phyloP scores from a whole-genome alignment of 2,329 filamentous ascomycete species.

The Neophaeococcomyces aloes region DNA sequence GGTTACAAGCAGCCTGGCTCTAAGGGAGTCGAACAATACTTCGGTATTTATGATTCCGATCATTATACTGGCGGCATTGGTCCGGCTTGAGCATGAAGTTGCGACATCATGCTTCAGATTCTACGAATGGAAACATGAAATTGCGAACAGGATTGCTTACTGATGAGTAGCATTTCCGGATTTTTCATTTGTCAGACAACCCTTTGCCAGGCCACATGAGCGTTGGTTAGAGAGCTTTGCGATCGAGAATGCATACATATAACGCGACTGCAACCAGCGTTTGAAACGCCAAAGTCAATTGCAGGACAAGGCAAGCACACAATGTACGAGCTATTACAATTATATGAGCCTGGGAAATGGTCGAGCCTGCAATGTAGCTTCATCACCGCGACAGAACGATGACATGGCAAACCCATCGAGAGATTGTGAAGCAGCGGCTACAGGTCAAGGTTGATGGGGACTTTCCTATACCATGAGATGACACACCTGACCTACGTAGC shows the following conservation, averaged over 20 bases:
- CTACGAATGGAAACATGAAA: background rate
- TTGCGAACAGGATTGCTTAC: background rate
- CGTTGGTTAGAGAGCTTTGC: too few species aligned
- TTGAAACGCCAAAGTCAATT: too few species aligned
- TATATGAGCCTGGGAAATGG: background rate
- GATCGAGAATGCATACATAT: too few species aligned
- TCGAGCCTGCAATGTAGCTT: background rate
- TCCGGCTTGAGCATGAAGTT: background rate
- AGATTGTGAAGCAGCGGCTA: too few species aligned
- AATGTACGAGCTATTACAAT: background rate
- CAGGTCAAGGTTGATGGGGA: too few species aligned
- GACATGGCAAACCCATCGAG: too few species aligned
- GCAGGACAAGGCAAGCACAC: background rate
- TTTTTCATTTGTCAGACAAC: background rate
- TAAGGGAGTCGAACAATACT: slow-evolving; percentile 64
- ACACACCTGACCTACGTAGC: too few species aligned
- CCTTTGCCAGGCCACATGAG: too few species aligned
- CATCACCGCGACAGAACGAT: too few species aligned
- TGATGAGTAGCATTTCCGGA: background rate
- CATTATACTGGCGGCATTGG: background rate
- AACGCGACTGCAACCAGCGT: too few species aligned
- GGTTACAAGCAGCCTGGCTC: slow-evolving; percentile 63
- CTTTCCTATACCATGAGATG: too few species aligned
- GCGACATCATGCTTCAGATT: too few species aligned
- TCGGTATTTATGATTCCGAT: slow-evolving; percentile 42